Evolutionary conservation across 1,139 yeast genomes (phyloP).

Genomic region (Suhomyces bokatorum): DNA sequence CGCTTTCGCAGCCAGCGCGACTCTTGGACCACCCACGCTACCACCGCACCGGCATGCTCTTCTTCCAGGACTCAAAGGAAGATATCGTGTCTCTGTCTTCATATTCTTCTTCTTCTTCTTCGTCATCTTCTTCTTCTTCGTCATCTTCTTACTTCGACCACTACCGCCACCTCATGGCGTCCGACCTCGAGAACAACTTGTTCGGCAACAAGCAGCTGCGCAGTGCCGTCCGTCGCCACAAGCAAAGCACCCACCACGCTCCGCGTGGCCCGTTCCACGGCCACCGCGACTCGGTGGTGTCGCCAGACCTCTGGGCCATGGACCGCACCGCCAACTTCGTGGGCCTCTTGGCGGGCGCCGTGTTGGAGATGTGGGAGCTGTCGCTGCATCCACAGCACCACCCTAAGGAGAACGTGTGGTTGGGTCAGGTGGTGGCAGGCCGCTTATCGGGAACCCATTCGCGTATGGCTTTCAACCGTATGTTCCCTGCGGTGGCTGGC

Average conservation of each 20-base stretch:
- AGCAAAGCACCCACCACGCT: background rate
- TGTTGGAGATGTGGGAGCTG: slow-evolving; percentile 12
- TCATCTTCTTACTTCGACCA: background rate
- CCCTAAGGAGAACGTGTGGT: slow-evolving; percentile 16
- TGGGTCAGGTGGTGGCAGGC: slow-evolving; percentile 15
- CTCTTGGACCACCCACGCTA: slow-evolving; percentile 19
- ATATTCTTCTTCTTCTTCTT: no score
- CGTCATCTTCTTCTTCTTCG: no score
- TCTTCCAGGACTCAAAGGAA: slow-evolving; percentile 20
- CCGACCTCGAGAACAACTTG: background rate
- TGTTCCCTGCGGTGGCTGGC: slow-evolving; percentile 1
- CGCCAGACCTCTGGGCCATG: slow-evolving; percentile 13
- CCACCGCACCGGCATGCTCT: slow-evolving; percentile 19
- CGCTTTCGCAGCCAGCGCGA: slow-evolving; percentile 18
- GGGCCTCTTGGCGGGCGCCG: slow-evolving; percentile 12
- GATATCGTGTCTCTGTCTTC: background rate
- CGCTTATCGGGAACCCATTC: background rate
- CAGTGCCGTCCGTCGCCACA: background rate
- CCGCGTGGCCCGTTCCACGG: slow-evolving; percentile 3
- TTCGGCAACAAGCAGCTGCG: background rate
- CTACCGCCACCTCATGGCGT: slow-evolving; percentile 1
- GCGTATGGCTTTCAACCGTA: background rate
- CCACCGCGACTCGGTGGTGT: slow-evolving; percentile 2
- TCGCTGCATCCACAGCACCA: slow-evolving; percentile 2
- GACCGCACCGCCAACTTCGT: slow-evolving; percentile 12